phyloP scores from a whole-genome alignment of 306 rosid species.

The Macrotyloma uniflorum region DNA sequence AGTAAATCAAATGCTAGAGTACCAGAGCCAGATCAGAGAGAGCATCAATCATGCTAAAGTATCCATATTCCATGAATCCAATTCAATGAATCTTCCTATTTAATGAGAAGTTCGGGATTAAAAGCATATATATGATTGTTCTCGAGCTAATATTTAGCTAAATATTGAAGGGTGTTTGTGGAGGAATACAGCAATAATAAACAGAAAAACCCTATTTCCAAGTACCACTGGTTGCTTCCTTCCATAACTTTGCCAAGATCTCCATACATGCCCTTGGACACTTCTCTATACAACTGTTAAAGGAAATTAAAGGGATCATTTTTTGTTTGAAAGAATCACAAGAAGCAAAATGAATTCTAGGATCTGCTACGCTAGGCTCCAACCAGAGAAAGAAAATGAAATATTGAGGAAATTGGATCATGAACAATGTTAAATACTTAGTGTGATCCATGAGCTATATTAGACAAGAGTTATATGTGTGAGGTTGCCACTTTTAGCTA shows the following conservation, averaged over 20 bases:
- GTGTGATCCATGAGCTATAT: slow-evolving; percentile 4
- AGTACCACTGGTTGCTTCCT: slow-evolving; percentile 91
- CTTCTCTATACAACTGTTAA: slow-evolving; percentile 79
- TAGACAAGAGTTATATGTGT: not conserved
- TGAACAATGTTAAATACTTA: not conserved
- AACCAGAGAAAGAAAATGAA: slow-evolving; percentile 15
- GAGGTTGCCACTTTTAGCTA: not conserved
- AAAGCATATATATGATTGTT: not conserved
- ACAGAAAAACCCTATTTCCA: slow-evolving; percentile 21
- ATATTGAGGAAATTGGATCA: slow-evolving; percentile 3
- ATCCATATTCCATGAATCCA: not conserved
- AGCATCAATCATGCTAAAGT: not conserved
- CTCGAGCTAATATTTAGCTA: not conserved
- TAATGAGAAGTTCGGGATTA: slow-evolving; percentile 6
- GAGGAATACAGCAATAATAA: slow-evolving; percentile 18
- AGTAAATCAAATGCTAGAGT: slow-evolving; percentile 3
- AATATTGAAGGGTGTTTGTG: not conserved
- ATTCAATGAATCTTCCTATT: not conserved
- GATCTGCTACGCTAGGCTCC: slow-evolving; percentile 16
- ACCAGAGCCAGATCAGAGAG: not conserved
- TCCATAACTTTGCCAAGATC: slow-evolving; percentile 84
- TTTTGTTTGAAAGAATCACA: not conserved
- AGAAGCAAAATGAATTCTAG: slow-evolving; percentile 12
- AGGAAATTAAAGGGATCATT: slow-evolving; percentile 14
- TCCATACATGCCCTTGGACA: slow-evolving; percentile 81